Evolutionary conservation across 2,329 filamentous ascomycete genomes (phyloP).

Genomic region (Penicillium hordei): DNA sequence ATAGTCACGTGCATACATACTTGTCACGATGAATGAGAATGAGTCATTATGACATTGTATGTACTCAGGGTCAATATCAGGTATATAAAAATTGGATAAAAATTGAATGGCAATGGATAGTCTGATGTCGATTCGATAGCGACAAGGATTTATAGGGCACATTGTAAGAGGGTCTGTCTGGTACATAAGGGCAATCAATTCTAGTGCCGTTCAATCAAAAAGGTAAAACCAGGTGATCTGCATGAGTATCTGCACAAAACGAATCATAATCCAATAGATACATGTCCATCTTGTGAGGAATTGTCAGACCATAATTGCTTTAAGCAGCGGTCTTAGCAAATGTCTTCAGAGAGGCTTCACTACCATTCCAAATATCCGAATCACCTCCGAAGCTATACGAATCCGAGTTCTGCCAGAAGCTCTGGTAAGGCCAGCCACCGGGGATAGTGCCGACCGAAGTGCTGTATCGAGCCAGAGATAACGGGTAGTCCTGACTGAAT

Average conservation of each 20-base stretch:
- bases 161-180: too few species aligned
- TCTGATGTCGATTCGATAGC: too few species aligned
- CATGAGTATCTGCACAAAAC: neutral
- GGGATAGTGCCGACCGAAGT: constrained; percentile 48
- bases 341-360: constrained; percentile 34
- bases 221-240: neutral
- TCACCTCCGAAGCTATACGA: constrained; percentile 54
- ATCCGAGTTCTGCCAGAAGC: constrained; percentile 57
- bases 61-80: too few species aligned
- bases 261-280: neutral
- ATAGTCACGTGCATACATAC: too few species aligned
- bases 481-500: constrained; percentile 49
- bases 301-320: neutral
- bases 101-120: too few species aligned
- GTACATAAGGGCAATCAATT: neutral
- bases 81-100: too few species aligned
- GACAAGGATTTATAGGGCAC: too few species aligned
- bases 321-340: constrained; percentile 19
- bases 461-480: constrained; percentile 51
- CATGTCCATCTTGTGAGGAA: neutral
- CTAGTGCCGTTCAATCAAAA: neutral
- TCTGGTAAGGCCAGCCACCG: constrained; percentile 54
- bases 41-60: too few species aligned
- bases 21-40: too few species aligned
- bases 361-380: constrained; percentile 55